These are phyloP conservation scores for Chrysosphaeria jannelii DNA, from an alignment of 2,329 filamentous ascomycete species.

Conservation along the genomic window DNA sequence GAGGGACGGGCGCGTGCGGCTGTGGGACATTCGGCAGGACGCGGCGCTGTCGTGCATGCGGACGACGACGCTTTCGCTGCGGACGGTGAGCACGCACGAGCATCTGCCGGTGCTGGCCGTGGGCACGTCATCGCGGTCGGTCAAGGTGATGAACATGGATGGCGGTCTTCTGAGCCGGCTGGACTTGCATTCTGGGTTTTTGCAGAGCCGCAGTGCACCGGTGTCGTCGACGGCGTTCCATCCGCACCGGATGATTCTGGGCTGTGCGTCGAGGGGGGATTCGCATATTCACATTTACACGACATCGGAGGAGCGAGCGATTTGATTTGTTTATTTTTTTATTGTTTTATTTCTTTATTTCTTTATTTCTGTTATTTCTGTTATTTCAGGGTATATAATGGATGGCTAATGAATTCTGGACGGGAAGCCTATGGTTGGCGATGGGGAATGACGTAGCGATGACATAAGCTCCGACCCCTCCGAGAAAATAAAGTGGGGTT, in stretches of 20 bases:
- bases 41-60: slow-evolving; percentile 41
- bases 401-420: too few relatives aligned
- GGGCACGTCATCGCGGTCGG: slow-evolving; percentile 65
- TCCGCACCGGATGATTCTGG: slow-evolving; percentile 74
- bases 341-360: background rate
- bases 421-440: too few relatives aligned
- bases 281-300: slow-evolving; percentile 74
- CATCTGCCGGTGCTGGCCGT: slow-evolving; percentile 87
- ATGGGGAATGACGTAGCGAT: too few relatives aligned
- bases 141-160: slow-evolving; percentile 80
- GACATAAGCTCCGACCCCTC: too few relatives aligned
- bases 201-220: slow-evolving; percentile 49
- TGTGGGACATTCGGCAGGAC: slow-evolving; percentile 90
- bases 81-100: slow-evolving; percentile 77
- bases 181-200: slow-evolving; percentile 72
- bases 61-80: slow-evolving; percentile 46
- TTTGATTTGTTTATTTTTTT: slow-evolving; percentile 1
- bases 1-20: slow-evolving; percentile 69
- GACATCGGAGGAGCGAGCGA: slow-evolving; percentile 13
- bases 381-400: too few relatives aligned
- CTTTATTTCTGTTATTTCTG: background rate
- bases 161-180: slow-evolving; percentile 51
- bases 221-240: slow-evolving; percentile 85
- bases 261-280: slow-evolving; percentile 61
- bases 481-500: too few relatives aligned